Base-by-base conservation (phyloP, 1,284 basidiomycete genomes). In the Apiotrichum gracile region DNA sequence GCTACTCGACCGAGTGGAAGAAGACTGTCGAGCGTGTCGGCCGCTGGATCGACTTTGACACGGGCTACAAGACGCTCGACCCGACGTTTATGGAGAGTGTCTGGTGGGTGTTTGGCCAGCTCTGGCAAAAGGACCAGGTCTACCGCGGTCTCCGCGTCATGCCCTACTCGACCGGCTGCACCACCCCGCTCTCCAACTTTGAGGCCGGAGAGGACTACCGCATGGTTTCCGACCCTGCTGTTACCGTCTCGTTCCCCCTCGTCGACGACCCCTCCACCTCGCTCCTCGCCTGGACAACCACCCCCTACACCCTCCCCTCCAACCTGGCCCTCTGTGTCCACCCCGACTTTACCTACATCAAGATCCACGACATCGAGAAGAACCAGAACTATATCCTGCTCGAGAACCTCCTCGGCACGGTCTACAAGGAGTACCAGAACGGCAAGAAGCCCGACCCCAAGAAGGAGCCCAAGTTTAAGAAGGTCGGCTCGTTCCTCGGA, bases 21-120 rank as follows among this genome's bases (percentile, higher is more conserved):
- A 69, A 78, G 35, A 98, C 92, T 6, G 94, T 99, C 54, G 94
- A 97, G 76, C 85, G 96, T 60, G 94, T 98, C 86, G 96, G 94
- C 37, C 84, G 96, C 59, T 99, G 96, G 96, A 98, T 99, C 77
- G 96, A 98, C 76, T 99, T 98, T 69, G 96, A 99, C 77, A 89
- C 96, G 63, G 96, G 96, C 65, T 99, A 99, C 83, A 97, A 97
- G 79, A 99, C 96, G 14, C 82, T 98, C 60, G 90, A 98, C 72
- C 77, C 85, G 7, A 80, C 83, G 22, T 99, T 91, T 75, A 98
- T 99, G 96, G 96, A 99, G 79, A 87, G 85, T 42, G 91, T 97
- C 21, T 98, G 96, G 96, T 98, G 96, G 96, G 94, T 91, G n/a
- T 98, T 99, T 77, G 81, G 85, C 54, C 85, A 92, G 72, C 82